Conservation (phyloP, 306 rosid species). For the Casuarina cunninghamiana region DNA sequence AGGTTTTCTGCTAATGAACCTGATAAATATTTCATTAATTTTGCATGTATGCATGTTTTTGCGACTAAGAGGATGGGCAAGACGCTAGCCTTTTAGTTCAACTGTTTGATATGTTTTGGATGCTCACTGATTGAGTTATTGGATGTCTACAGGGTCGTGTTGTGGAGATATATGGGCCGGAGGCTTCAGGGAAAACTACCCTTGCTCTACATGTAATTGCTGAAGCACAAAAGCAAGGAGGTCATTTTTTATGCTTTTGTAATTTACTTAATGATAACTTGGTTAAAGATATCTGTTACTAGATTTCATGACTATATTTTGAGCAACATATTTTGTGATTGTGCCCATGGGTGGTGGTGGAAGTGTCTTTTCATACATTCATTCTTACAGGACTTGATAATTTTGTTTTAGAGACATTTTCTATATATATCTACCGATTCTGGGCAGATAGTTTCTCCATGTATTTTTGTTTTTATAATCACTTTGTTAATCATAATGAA, state of each 20-base stretch:
- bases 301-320: not conserved
- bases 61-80: not conserved
- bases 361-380: too few species aligned
- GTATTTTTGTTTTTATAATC: not conserved
- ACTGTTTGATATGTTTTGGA: not conserved
- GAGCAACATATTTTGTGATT: too few species aligned
- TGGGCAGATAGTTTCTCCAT: not conserved
- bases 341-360: too few species aligned
- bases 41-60: not conserved
- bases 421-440: not conserved
- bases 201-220: conserved; percentile 90
- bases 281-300: not conserved
- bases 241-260: conserved; percentile 36
- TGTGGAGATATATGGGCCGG: conserved; percentile 92
- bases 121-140: conserved; percentile 23
- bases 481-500: not conserved
- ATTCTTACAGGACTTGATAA: not conserved
- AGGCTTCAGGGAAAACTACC: conserved; percentile 95
- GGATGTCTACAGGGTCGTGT: conserved; percentile 73
- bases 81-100: conserved; percentile 8
- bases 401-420: not conserved
- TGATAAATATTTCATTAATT: not conserved
- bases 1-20: not conserved
- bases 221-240: conserved; percentile 94
- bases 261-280: not conserved